Conservation (phyloP, 495 filamentous ascomycete genomes). For the Penicillium parvum region DNA sequence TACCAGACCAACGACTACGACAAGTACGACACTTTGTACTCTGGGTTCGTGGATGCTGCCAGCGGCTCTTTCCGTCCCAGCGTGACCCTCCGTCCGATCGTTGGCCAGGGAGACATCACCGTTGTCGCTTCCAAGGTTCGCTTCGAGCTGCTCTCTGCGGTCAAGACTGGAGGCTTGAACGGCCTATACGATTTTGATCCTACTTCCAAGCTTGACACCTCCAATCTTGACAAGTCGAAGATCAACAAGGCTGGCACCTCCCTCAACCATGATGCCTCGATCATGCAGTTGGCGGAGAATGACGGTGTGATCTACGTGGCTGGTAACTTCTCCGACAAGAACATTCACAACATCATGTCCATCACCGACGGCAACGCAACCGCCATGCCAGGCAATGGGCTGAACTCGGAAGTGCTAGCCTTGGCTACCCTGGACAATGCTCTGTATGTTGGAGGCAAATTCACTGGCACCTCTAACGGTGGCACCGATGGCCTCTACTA, state of each 20-base stretch:
- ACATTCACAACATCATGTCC: constrained; percentile 68
- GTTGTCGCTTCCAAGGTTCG: constrained; percentile 82
- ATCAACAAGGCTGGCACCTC: constrained; percentile 69
- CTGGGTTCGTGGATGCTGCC: constrained; percentile 73
- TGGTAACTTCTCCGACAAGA: constrained; percentile 73
- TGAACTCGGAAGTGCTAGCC: constrained; percentile 75
- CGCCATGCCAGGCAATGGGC: constrained; percentile 61
- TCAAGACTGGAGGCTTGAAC: constrained; percentile 62
- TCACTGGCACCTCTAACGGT: constrained; percentile 67
- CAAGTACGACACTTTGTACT: constrained; percentile 90
- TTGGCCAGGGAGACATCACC: constrained; percentile 63
- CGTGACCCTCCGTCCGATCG: constrained; percentile 69
- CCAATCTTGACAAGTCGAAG: constrained; percentile 64
- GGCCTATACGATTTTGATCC: constrained; percentile 90
- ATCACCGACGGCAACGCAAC: constrained; percentile 61
- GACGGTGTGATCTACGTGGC: constrained; percentile 66
- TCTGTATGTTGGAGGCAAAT: constrained; percentile 82
- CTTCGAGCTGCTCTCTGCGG: constrained; percentile 66
- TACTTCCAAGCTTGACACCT: constrained; percentile 45
- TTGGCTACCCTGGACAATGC: constrained; percentile 58
- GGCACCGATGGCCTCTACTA: constrained; percentile 59
- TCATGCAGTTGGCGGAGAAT: constrained; percentile 58
- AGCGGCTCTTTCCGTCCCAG: constrained; percentile 71
- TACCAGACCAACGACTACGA: constrained; percentile 91
- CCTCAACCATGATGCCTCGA: constrained; percentile 58